phyloP scores from a whole-genome alignment of 2,329 filamentous ascomycete species.

The Penicillium sp. region DNA sequence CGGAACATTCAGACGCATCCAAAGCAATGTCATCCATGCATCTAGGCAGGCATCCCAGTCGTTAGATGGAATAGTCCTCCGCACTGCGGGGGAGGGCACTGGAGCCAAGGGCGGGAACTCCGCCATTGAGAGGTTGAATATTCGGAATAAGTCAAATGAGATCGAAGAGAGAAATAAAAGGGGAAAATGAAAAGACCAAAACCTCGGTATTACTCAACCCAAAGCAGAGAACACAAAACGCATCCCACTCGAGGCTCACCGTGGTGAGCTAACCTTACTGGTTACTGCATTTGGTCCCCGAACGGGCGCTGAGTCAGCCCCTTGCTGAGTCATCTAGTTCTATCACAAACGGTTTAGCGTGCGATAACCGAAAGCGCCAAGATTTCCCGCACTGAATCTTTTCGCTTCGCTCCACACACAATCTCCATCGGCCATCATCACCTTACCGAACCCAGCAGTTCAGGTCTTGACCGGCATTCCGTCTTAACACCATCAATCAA shows the following conservation, averaged over 20 bases:
- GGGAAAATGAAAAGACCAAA: neutral
- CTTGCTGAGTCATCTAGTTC: conserved; percentile 4
- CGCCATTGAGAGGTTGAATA: conserved; percentile 36
- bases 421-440: conserved; percentile 62
- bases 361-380: conserved; percentile 47
- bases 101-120: conserved; percentile 73
- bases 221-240: conserved; percentile 13
- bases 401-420: conserved; percentile 28
- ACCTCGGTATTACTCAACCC: neutral
- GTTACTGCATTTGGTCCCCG: conserved; percentile 26
- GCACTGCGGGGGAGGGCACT: conserved; percentile 72
- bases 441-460: conserved; percentile 76
- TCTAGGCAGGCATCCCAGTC: conserved; percentile 81
- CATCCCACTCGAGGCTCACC: conserved; percentile 9
- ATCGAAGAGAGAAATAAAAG: neutral
- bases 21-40: conserved; percentile 72
- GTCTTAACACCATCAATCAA: conserved; percentile 37
- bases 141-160: neutral
- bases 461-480: conserved; percentile 75
- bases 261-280: conserved; percentile 5
- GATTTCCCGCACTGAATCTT: conserved; percentile 36
- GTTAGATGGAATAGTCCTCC: conserved; percentile 64
- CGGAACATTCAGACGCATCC: conserved; percentile 65
- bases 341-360: conserved; percentile 41
- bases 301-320: conserved; percentile 14